Percentiles rank a stretch among this genome's conserved stretches.
phyloP scores from a whole-genome alignment of 345 rosid species.

The Pugionium cornutum region DNA sequence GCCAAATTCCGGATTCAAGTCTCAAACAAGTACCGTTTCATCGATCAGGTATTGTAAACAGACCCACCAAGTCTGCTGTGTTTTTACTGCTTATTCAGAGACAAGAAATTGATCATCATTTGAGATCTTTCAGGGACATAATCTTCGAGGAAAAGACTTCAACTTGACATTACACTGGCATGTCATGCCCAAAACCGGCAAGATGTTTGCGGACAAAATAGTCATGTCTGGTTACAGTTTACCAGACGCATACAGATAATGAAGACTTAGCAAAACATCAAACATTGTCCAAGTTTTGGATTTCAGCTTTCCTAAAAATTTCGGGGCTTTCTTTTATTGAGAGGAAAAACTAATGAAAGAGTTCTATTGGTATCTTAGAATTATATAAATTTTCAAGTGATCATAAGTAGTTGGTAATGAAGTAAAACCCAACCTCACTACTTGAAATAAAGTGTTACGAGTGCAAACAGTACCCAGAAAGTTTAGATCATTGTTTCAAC shows the following conservation, averaged over 20 bases:
- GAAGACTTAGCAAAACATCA: conserved; percentile 7
- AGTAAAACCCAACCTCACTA: no score
- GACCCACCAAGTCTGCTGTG: background rate
- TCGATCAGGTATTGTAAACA: conserved; percentile 69
- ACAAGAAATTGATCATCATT: conserved; percentile 14
- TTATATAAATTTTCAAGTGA: no score
- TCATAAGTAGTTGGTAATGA: no score
- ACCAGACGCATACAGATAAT: conserved; percentile 74
- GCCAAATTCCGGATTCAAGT: conserved; percentile 77
- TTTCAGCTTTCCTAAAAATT: conserved; percentile 20
- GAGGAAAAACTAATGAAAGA: background rate
- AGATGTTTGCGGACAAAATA: conserved; percentile 78
- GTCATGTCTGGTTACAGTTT: conserved; percentile 72
- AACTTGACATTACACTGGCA: conserved; percentile 94
- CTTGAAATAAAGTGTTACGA: no score
- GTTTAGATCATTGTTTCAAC: conserved; percentile 39
- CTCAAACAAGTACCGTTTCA: conserved; percentile 86
- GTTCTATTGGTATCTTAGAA: no score
- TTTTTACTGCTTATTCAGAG: background rate
- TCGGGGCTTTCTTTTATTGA: conserved; percentile 4
- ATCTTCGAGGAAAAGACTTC: conserved; percentile 78
- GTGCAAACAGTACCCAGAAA: background rate
- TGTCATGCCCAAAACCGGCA: conserved; percentile 94
- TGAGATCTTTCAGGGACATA: conserved; percentile 60
- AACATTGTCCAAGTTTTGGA: conserved; percentile 24